Conservation (phyloP, 202 grass and related monocot species). For the Zizania palustris region DNA sequence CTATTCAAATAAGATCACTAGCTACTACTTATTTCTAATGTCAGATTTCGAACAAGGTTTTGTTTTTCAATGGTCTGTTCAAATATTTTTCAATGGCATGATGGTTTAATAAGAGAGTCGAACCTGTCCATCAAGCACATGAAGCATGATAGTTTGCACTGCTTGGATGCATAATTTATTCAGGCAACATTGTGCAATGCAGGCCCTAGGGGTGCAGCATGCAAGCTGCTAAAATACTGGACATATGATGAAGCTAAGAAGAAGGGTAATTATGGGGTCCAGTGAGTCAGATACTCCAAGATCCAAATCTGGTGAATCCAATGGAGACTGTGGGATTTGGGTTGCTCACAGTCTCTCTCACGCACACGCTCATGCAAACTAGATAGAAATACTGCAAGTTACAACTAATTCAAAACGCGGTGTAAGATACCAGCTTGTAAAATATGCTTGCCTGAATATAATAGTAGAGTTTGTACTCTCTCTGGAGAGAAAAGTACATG, state of each 20-base stretch:
- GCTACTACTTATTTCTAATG: too few relatives aligned
- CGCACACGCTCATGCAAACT: background rate
- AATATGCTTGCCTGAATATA: background rate
- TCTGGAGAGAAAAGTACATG: background rate
- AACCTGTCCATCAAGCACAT: conserved; percentile 30
- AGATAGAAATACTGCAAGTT: conserved; percentile 18
- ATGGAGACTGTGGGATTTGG: conserved; percentile 20
- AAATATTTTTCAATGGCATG: background rate
- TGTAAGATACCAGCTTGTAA: background rate
- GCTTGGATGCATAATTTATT: background rate
- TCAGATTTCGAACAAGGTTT: too few relatives aligned
- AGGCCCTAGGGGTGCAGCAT: conserved; percentile 6
- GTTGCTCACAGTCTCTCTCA: background rate
- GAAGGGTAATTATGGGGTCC: background rate
- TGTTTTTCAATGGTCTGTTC: too few relatives aligned
- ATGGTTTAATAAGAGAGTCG: background rate
- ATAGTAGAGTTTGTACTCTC: background rate
- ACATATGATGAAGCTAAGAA: conserved; percentile 31
- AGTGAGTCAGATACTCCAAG: conserved; percentile 30
- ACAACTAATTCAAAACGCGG: background rate
- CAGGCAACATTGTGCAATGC: conserved; percentile 20
- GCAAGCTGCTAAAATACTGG: conserved; percentile 28
- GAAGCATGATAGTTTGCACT: background rate
- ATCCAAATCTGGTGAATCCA: conserved; percentile 41
- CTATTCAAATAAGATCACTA: too few relatives aligned